Base-by-base conservation (phyloP, 257 asterid species). In the Primulina eburnea region DNA sequence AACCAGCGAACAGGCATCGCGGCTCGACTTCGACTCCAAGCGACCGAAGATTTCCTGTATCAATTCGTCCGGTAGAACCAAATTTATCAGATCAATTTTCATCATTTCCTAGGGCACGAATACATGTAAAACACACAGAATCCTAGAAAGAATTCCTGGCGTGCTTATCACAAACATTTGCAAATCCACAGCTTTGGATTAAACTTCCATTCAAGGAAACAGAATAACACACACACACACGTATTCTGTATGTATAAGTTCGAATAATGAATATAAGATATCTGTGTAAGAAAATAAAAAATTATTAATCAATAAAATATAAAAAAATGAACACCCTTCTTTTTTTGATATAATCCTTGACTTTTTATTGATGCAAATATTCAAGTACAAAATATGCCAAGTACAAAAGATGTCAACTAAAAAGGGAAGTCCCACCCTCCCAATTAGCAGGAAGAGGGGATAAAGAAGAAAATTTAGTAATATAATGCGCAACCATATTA, bases 1-100 rank as follows among this genome's bases (percentile, higher is more conserved):
- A 38, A 92, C 97, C 57, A 90, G 79, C 4, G 97, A 83, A 35
- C 85, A 81, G 8, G 95, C 81, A 65, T 92, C 98, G 38, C 95
- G 89, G 81, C 63, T 76, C 7, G 80, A 24, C 81, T 88, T 92
- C n/a, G 86, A 68, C 29, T 79, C 96, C 68, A 92, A 38, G 26
- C 26, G 72, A 71, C 79, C 75, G 72, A 90, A 83, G 67, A 92
- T 83, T 71, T 88, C 89, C 34, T 85, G 72, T 29, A 92, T 77
- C 78, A 90, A 71, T 80, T 86, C 97, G 71, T 92, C 95, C 53
- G 95, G 96, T 16, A 92, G 58, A 60, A 69, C 57, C 40, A 71
- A 63, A 79, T 91, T 89, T 52, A 91, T 84, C 75, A 77, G 79
- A 84, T 88, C 98, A 12, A 0, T 43, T 14, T 43, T 43, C 53